Evolutionary conservation across 768 basidiomycete species (phyloP), one percentile per base, ranked within the genome.

Genomic region (Mrakia blollopis): DNA sequence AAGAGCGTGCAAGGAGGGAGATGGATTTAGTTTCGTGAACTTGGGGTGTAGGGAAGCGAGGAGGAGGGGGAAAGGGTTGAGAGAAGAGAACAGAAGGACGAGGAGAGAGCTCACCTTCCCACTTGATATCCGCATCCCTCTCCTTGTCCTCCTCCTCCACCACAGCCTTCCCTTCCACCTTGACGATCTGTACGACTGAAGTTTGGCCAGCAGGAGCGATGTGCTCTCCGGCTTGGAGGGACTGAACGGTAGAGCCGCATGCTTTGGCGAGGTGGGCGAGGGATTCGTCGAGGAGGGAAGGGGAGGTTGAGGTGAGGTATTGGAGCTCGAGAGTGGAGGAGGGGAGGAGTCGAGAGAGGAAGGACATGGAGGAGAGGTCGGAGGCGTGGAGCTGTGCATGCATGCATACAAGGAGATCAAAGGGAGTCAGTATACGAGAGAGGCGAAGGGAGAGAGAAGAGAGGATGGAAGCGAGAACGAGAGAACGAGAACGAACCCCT

Each of bases 1-100:
- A 10, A 16, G 44, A 47, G 8, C 7, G 44, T 14, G 14, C 14
- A 47, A 10, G 9, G 44, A 47, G 14, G 14, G 9, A 47, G 7
- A 47, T 47, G 7, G 44, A 41, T 41, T 41, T n/a, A 41, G 39
- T 11, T 41, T 41, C 39, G 39, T n/a, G n/a, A n/a, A n/a, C n/a
- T n/a, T 25, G 25, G 50, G 57, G 11, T 62, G 6, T 62, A 63
- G 35, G 62, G 1, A 13, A 35, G 35, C 16, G 3, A 67, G 37
- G 9, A 86, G 73, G 84, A 85, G 78, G 86, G 84, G n/a, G 83
- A 84, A 83, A 82, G 81, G 32, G n/a, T 52, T 25, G 47, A 52
- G 25, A 28, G 35, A 47, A 30, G 37, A n/a, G 69, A 65, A 25
- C 18, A n/a, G 30, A 70, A 68, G 8, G 67, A 41, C n/a, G n/a